Evolutionary conservation across 2,329 filamentous ascomycete species (phyloP).

Genomic region (Fusarium domesticum): DNA sequence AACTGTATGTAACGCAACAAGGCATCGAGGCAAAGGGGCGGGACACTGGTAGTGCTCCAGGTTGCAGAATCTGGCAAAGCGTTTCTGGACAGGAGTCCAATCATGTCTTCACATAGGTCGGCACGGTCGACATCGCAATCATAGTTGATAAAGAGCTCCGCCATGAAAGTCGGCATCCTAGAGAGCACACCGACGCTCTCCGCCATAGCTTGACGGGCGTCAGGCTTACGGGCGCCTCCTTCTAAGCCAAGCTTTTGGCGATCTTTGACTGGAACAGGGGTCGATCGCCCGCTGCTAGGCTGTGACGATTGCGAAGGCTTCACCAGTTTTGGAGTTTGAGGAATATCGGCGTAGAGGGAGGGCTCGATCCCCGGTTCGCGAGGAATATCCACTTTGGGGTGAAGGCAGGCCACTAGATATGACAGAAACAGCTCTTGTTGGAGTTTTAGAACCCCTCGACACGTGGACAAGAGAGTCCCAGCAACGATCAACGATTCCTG

Average conservation of each 20-base stretch:
- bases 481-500: slow-evolving; percentile 91
- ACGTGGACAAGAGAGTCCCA: slow-evolving; percentile 86
- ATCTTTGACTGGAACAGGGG: slow-evolving; percentile 88
- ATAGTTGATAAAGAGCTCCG: slow-evolving; percentile 95
- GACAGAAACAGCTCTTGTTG: slow-evolving; percentile 96
- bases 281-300: slow-evolving; percentile 74
- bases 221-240: slow-evolving; percentile 85
- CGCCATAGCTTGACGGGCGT: slow-evolving; percentile 96
- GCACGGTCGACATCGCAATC: slow-evolving; percentile 90
- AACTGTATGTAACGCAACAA: slow-evolving; percentile 88
- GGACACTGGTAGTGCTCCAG: slow-evolving; percentile 98
- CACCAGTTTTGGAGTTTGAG: slow-evolving; percentile 82
- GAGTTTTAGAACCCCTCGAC: slow-evolving; percentile 83
- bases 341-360: slow-evolving; percentile 86
- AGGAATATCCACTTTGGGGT: slow-evolving; percentile 92
- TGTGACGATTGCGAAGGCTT: slow-evolving; percentile 70
- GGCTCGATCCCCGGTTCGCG: slow-evolving; percentile 87
- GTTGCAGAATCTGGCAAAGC: slow-evolving; percentile 95
- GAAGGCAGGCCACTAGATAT: slow-evolving; percentile 89
- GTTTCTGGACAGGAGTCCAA: slow-evolving; percentile 87
- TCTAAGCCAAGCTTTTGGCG: slow-evolving; percentile 90
- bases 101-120: slow-evolving; percentile 92
- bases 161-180: slow-evolving; percentile 90
- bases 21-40: slow-evolving; percentile 89
- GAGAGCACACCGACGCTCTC: slow-evolving; percentile 91